Conservation (phyloP, 176 grass and related monocot genomes). For the Carex pumila region DNA sequence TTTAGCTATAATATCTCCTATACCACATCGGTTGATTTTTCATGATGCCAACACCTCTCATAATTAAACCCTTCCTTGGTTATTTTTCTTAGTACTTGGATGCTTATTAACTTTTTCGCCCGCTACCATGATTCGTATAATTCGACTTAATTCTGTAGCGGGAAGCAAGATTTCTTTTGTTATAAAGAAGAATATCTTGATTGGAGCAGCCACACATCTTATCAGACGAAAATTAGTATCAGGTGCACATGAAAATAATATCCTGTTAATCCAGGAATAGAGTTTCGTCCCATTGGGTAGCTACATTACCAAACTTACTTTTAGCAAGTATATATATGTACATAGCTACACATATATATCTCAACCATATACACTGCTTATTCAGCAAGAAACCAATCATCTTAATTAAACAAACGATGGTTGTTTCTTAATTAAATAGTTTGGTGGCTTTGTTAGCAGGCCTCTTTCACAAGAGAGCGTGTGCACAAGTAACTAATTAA, state of each 20-base stretch:
- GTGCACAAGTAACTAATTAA: neutral
- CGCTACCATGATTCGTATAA: neutral
- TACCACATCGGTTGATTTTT: neutral
- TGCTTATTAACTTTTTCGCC: neutral
- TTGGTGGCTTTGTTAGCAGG: neutral
- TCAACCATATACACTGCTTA: neutral
- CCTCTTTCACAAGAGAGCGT: neutral
- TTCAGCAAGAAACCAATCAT: neutral
- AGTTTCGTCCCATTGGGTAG: neutral
- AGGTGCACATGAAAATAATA: neutral
- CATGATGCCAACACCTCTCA: neutral
- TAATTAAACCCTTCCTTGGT: neutral
- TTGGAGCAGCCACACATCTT: neutral
- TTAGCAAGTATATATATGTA: neutral
- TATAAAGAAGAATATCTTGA: neutral
- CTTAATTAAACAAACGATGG: neutral
- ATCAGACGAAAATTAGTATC: neutral
- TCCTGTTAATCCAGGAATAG: neutral
- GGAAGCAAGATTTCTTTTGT: neutral
- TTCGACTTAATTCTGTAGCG: neutral
- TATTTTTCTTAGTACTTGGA: neutral
- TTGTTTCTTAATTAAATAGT: neutral
- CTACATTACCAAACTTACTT: neutral
- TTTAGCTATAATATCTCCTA: neutral
- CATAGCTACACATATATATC: neutral